Conservation (phyloP, 2,329 filamentous ascomycete species). For the Diaporthe caulivora region DNA sequence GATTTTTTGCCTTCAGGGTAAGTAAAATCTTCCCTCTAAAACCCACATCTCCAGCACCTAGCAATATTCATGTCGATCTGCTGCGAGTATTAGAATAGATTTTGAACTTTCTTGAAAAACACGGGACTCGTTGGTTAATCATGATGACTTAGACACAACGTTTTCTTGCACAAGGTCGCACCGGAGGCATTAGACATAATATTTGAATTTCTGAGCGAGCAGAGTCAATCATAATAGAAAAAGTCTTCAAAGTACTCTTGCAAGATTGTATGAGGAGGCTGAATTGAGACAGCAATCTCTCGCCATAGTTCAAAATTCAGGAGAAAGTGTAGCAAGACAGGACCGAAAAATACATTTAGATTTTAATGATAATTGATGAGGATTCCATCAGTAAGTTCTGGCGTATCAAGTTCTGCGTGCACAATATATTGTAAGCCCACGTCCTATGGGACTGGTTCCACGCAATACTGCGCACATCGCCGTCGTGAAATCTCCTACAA, state of each 20-base stretch:
- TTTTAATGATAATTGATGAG: no score
- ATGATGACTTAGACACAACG: constrained; percentile 43
- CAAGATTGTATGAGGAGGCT: no score
- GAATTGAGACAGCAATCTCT: background rate
- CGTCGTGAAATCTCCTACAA: no score
- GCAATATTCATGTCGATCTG: background rate
- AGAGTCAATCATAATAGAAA: constrained; percentile 1
- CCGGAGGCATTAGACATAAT: constrained; percentile 45
- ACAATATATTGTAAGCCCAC: no score
- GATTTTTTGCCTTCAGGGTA: constrained; percentile 48
- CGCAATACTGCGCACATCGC: no score
- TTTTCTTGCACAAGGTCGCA: constrained; percentile 47
- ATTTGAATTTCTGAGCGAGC: constrained; percentile 45
- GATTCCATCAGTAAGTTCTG: no score
- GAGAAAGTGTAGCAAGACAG: no score
- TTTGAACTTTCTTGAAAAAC: no score
- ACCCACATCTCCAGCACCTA: background rate
- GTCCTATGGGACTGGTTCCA: no score
- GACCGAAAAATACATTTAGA: no score
- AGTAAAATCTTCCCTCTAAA: constrained; percentile 30
- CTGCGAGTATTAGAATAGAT: no score
- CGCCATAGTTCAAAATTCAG: background rate
- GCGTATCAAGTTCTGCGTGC: no score
- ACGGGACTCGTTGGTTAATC: background rate
- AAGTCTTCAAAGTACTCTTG: background rate